Evolutionary conservation across 495 filamentous ascomycete genomes (phyloP), one percentile per base, ranked within the genome.

Genomic region (Talaromyces stipitatus): DNA sequence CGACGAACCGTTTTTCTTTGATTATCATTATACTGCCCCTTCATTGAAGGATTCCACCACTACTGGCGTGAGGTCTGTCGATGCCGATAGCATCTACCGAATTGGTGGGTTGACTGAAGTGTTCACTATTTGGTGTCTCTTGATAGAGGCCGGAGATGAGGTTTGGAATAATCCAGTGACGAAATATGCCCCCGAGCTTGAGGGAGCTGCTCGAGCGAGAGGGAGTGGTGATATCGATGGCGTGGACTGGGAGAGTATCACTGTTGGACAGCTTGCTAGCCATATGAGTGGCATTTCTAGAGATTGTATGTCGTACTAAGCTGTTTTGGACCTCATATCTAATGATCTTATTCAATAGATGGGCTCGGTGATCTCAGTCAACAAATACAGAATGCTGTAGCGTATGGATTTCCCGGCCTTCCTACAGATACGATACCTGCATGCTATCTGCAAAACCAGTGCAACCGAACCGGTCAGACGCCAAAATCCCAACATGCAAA

Each of bases 171-270:
- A 74, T 11, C 62, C 66, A 22, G 63, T 77, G 20, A 83, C 81
- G 0, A 70, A 80, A 23, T 79, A 76, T 57, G 64, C 83, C 0
- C 82, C 83, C 1, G 79, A 85, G 58, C 72, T 85, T 60, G 58
- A 60, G 8, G 56, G 41, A 30, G 59, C 33, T 16, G 32, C 29
- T 11, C 46, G 18, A 16, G 47, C n/a, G 41, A 16, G 32, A 56
- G 32, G 5, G 14, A n/a, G 14, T 5, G n/a, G n/a, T 41, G 58
- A 66, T 0, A 58, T 64, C 11, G 67, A 62, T 8, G 41, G 55
- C 26, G 64, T 78, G 10, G 45, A 68, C 23, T 82, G 77, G 79
- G 63, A 72, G 22, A 66, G 73, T 16, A 66, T 83, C 20, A 67
- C 64, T 5, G 50, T 70, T 58, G 62, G 79, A 57, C 36, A 79